Evolutionary conservation across 1,139 yeast species (phyloP), one percentile per base, ranked within the genome.

Genomic region (Chernovozyma sophiae-reginae): DNA sequence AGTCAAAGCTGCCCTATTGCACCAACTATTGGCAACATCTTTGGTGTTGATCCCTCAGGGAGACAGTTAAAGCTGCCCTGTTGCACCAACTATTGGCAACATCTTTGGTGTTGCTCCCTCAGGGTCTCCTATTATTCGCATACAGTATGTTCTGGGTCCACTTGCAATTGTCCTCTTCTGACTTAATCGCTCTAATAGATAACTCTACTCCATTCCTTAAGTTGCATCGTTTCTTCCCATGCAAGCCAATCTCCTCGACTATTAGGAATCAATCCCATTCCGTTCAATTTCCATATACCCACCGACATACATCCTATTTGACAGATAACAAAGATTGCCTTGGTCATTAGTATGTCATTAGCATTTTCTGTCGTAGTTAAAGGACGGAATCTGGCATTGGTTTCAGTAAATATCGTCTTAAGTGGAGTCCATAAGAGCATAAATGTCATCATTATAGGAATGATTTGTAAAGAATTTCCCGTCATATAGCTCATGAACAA

Each of bases 221-320:
- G 56, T n/a, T 66, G 62, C 2, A 55, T 51, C 24, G 53, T 51
- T 22, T 43, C 47, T 53, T 86, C 94, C 89, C 95, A 90, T 3
- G 90, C 81, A 24, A 92, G 65, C 97, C 97, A 92, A 53, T 92
- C 98, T 43, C 95, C 83, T 35, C 74, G 74, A 29, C 80, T 81
- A 49, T 84, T 86, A 18, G 98, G 98, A 43, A 92, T 77, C 45
- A 92, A 68, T 0, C 97, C 97, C 97, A 92, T 87, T 22, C 73
- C 68, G 49, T 86, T 81, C 45, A 92, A 62, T 59, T 92, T 92
- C 77, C 89, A 89, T 15, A 89, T 54, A 4, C 97, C 98, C 29
- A 89, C 78, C 4, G 68, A 76, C 65, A 90, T 69, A 36, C 82
- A 74, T 14, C 76, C 73, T 34, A 82, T 40, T 46, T 86, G 92